Evolutionary conservation across 2,329 filamentous ascomycete genomes (phyloP).

Genomic region (Aspergillus neoniger): DNA sequence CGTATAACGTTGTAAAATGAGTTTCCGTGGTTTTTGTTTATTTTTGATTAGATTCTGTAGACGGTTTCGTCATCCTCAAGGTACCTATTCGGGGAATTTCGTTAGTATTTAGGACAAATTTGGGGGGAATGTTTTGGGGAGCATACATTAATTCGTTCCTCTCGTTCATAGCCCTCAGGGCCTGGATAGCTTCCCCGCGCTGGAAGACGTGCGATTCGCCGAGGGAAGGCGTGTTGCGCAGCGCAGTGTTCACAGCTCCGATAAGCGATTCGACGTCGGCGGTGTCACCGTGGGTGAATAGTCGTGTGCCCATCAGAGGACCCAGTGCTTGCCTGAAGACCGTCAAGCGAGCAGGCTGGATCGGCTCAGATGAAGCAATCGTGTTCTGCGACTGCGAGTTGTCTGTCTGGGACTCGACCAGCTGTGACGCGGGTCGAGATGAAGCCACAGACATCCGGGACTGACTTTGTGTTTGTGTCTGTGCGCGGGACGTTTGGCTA

Average conservation of each 20-base stretch:
- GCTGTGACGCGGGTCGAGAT: conserved; percentile 74
- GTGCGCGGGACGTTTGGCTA: conserved; percentile 42
- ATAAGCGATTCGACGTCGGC: conserved; percentile 75
- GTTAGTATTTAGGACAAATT: too few species aligned
- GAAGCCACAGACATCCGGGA: conserved; percentile 73
- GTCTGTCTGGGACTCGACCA: conserved; percentile 57
- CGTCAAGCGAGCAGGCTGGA: conserved; percentile 62
- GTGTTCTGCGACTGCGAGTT: conserved; percentile 27
- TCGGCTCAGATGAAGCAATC: conserved; percentile 43
- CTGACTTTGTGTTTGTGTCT: conserved; percentile 39
- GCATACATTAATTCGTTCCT: conserved; percentile 91
- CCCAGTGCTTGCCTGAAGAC: conserved; percentile 81
- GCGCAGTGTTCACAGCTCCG: conserved; percentile 72
- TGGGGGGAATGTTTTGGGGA: too few species aligned
- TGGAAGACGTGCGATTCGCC: conserved; percentile 63
- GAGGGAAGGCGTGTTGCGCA: conserved; percentile 51
- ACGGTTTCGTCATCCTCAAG: conserved; percentile 61
- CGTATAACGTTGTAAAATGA: neutral
- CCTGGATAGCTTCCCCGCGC: conserved; percentile 71
- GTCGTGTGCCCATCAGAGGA: conserved; percentile 72
- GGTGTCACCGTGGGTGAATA: conserved; percentile 82
- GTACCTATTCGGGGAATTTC: too few species aligned
- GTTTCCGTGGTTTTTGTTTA: neutral
- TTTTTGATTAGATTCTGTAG: conserved; percentile 63
- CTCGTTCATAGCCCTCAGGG: conserved; percentile 76